Evolutionary conservation across 306 rosid genomes (phyloP), one percentile per base, ranked within the genome.

Genomic region (Quercus parvula): DNA sequence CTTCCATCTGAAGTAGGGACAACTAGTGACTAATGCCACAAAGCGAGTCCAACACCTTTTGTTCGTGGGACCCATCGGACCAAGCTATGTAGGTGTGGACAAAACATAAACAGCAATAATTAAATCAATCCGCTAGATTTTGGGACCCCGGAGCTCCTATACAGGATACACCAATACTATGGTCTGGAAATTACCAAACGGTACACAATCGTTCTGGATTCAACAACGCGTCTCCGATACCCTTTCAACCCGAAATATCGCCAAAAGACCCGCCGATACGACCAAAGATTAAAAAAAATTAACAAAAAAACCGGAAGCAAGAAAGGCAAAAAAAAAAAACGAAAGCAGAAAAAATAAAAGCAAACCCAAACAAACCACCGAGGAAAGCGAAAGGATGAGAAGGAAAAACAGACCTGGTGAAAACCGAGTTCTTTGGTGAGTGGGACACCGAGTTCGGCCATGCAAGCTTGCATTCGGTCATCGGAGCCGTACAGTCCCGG

Each of bases 371-470:
- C 55, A n/a, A 22, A 27, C 12, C 12, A 2, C 46, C 46, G 46
- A 8, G 2, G 46, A 41, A 41, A 41, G 11, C 46, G 46, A 41
- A 41, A 0, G 11, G 11, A 38, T 7, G 35, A 5, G 5, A 41
- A 7, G 56, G 15, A 24, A 18, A 1, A 1, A 82, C 54, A 1
- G 14, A 95, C 93, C 98, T 95, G 99, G 85, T 96, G 99, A 79
- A 96, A 96, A 22, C 99, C 99, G 85, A 92, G 84, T 87, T 96
- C 90, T 71, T 89, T 96, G 2, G 98, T 91, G 87, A 96, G 94
- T 49, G 99, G 99, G 72, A 96, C 98, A 28, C 99, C 99, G 80
- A 96, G 98, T 86, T 96, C 99, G 7, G 99, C 97, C 98, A 96
- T 96, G 83, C 99, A 96, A 24, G 99, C 99, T 31, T 96, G 99